Base-by-base conservation (phyloP, 768 basidiomycete species). In the Sporobolomyces phaffii region DNA sequence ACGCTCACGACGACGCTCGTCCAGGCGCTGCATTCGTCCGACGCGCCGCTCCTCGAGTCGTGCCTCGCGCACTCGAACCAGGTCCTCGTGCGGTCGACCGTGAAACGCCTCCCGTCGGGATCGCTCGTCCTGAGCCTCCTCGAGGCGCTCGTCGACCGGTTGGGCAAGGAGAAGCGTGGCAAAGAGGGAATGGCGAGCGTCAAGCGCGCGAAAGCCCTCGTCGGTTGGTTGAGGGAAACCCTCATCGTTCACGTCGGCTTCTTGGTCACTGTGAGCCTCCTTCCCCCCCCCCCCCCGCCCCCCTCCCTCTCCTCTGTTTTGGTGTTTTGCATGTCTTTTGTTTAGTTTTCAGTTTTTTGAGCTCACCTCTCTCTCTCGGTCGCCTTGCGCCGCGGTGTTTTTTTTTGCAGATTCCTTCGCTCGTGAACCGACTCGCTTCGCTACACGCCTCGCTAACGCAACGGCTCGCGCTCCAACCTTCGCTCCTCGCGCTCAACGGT, bases 21-120 rank as follows among this genome's bases (percentile, higher is more conserved):
- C 64, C 96, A 99, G 79, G 94, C 96, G 0, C 79, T 99, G 31
- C 96, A 99, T 77, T 97, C 96, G 1, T 87, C 89, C 24, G 96
- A 99, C 80, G 84, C 88, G 3, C 84, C 85, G 14, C 80, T 98
- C 41, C 80, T 98, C 65, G 90, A 96, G 75, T 87, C 87, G 29
- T 94, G 92, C 78, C 79, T 94, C 34, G 80, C 84, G 1, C 89
- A 97, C 78, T 88, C 90, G 22, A 87, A 93, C 73, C 80, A 83
- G n/a, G 77, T 80, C 3, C 80, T 99, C 51, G 88, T 99, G 65
- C 83, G 86, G 50, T 89, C 91, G 75, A 96, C 94, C 2, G 86
- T 99, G 45, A 83, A 85, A 61, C 83, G 88, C 59, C 79, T 99
- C 26, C 96, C 92, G 18, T 86, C 90, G 29, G 70, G 69, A 3